Base-by-base conservation (phyloP, 306 rosid species). In the Fragaria iinumae region DNA sequence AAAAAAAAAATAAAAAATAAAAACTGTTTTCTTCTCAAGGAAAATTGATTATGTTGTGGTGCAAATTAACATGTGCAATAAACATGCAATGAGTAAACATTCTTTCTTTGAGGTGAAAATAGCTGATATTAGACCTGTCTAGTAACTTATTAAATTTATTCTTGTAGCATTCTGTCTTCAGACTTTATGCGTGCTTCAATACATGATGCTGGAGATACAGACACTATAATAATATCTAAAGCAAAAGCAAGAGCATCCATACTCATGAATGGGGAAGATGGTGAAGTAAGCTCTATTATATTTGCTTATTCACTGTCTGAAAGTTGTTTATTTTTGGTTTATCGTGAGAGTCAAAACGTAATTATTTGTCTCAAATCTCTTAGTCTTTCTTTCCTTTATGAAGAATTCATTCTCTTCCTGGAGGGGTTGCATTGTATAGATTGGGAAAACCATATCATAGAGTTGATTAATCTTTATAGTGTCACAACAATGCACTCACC, bases 121-220 rank as follows among this genome's bases (percentile, higher is more conserved):
- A 43, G 18, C 68, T 66, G 53, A 41, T 55, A 23, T 4, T 11
- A 41, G 69, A 56, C 69, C 20, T 75, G 55, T 41, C 47, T 77
- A 75, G 81, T 89, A 77, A 87, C 83, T 78, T 71, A 76, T 85
- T 91, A 74, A 74, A 72, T 86, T 83, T 90, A 48, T 82, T 88
- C 81, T 84, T 88, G 93, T 83, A 96, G 99, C 90, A 96, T 96
- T 89, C 99, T 96, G 87, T 91, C 98, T 18, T 93, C 97, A 76
- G 99, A 96, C 81, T 96, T 96, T 86, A 82, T 96, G 86, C 92
- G 85, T 77, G 80, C 89, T 77, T 87, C 99, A 77, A 79, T 92
- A 81, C 93, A 86, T 29, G 99, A 88, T 84, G 88, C 88, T 60
- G 88, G 89, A 45, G 93, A 93, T 80, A 86, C 84, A 72, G 99